Conservation (phyloP, 352 stramenopile genomes). For the Halophytophthora polymorphica region DNA sequence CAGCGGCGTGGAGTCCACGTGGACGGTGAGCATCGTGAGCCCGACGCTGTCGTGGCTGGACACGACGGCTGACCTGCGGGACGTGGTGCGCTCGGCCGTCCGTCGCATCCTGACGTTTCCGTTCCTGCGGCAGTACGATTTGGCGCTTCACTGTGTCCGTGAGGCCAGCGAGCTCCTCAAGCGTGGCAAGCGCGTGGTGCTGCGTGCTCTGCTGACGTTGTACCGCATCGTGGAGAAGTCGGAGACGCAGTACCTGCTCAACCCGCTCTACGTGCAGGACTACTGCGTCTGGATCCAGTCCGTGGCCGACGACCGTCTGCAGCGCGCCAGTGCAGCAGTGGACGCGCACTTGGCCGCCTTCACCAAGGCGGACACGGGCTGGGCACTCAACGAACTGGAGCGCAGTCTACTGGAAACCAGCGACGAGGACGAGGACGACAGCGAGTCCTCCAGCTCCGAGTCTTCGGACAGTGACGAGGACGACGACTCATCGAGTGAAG, state of each 20-base stretch:
- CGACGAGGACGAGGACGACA: conserved; percentile 12
- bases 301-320: conserved; percentile 45
- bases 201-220: conserved; percentile 90
- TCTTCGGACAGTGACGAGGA: conserved; percentile 22
- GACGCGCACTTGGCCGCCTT: conserved; percentile 32
- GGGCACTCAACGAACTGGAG: conserved; percentile 77
- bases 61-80: conserved; percentile 46
- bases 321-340: conserved; percentile 34
- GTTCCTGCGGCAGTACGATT: conserved; percentile 91
- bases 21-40: conserved; percentile 95
- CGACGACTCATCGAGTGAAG: neutral
- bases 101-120: conserved; percentile 95
- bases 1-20: conserved; percentile 94
- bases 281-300: conserved; percentile 89
- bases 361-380: conserved; percentile 65
- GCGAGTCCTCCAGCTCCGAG: conserved; percentile 24
- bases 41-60: conserved; percentile 95
- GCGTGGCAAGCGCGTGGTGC: conserved; percentile 83
- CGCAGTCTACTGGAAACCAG: conserved; percentile 43
- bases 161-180: conserved; percentile 88
- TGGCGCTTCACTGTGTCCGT: conserved; percentile 74
- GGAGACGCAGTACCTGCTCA: conserved; percentile 96
- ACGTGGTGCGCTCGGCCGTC: conserved; percentile 69
- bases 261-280: conserved; percentile 94
- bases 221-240: conserved; percentile 92